Conservation (phyloP, 2,329 filamentous ascomycete species). For the Colletotrichum lini region DNA sequence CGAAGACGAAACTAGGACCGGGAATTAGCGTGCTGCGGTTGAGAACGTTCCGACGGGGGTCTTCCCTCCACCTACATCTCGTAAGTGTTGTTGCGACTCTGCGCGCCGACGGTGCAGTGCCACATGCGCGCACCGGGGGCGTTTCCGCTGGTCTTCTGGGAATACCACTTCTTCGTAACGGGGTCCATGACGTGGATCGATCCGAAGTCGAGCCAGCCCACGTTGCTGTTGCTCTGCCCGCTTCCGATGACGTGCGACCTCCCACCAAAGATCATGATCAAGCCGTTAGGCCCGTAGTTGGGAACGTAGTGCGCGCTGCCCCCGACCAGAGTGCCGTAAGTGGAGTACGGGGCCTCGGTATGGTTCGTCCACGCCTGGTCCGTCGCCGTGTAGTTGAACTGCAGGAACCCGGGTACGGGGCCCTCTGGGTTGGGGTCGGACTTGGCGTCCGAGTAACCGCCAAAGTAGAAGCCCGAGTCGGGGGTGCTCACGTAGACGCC, state of each 20-base stretch:
- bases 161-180: constrained; percentile 38
- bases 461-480: constrained; percentile 41
- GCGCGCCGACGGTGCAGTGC: constrained; percentile 38
- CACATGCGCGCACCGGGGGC: constrained; percentile 33
- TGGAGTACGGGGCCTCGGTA: constrained; percentile 31
- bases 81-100: constrained; percentile 38
- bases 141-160: constrained; percentile 39
- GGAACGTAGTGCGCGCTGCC: constrained; percentile 39
- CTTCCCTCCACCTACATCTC: constrained; percentile 38
- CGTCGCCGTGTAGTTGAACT: constrained; percentile 38
- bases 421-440: constrained; percentile 25
- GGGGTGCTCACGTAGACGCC: constrained; percentile 34
- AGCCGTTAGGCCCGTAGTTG: constrained; percentile 37
- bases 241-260: constrained; percentile 10
- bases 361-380: constrained; percentile 36
- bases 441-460: constrained; percentile 26
- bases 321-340: constrained; percentile 27
- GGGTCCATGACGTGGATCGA: constrained; percentile 42
- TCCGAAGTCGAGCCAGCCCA: constrained; percentile 35
- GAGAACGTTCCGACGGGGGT: background rate
- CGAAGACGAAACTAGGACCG: constrained; percentile 39
- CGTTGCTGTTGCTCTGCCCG: constrained; percentile 10
- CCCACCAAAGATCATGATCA: constrained; percentile 40
- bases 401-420: constrained; percentile 29
- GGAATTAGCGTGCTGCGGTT: background rate